These are phyloP conservation scores for Exophiala sp. DNA, from an alignment of 2,329 filamentous ascomycete species.

Conservation along the genomic window DNA sequence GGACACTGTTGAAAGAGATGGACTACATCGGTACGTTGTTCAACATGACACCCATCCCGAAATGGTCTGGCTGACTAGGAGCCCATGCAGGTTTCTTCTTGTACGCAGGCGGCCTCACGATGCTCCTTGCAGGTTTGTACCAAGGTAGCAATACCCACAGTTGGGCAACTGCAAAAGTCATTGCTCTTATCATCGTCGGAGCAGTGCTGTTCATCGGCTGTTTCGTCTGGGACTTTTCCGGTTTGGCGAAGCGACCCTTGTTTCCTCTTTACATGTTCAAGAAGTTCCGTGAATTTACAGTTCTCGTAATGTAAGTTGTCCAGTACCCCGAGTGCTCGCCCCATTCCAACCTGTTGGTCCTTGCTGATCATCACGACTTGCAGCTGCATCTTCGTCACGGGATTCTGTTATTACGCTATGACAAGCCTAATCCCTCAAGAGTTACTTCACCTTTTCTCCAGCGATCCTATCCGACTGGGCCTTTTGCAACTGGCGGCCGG, in stretches of 20 bases:
- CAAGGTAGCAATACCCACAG: conserved; percentile 40
- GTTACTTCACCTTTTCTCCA: conserved; percentile 39
- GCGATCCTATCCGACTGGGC: conserved; percentile 37
- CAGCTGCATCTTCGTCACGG: conserved; percentile 34
- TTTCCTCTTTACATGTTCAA: conserved; percentile 44
- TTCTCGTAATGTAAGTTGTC: conserved; percentile 33
- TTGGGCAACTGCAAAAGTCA: conserved; percentile 39
- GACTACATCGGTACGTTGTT: conserved; percentile 40
- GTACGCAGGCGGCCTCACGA: conserved; percentile 38
- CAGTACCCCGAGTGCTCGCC: too few species aligned
- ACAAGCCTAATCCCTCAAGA: conserved; percentile 46
- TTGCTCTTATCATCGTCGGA: conserved; percentile 37
- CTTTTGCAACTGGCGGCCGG: conserved; percentile 35
- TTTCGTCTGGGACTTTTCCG: conserved; percentile 38
- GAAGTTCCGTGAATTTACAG: conserved; percentile 31
- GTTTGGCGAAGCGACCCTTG: conserved; percentile 37
- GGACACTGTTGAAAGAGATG: conserved; percentile 36
- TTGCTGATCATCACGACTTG: too few species aligned
- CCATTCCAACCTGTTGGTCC: too few species aligned
- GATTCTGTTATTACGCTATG: conserved; percentile 45
- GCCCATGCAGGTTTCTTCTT: conserved; percentile 32
- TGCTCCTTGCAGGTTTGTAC: conserved; percentile 44
- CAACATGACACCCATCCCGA: too few species aligned
- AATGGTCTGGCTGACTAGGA: too few species aligned
- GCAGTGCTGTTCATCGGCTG: conserved; percentile 34